Conservation (phyloP, 2,329 filamentous ascomycete species). For the Aspergillus flavus region DNA sequence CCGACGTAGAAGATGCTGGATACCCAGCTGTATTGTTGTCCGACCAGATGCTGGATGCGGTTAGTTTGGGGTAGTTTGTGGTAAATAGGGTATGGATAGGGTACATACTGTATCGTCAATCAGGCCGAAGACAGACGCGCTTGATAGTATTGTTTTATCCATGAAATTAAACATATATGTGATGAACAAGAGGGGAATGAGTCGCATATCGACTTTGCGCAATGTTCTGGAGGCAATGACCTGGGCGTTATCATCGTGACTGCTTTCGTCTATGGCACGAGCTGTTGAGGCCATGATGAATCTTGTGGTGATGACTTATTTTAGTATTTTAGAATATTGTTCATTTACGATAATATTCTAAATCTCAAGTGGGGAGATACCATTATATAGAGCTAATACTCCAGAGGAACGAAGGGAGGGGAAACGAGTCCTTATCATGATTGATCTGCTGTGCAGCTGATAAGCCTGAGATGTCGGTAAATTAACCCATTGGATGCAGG, state of each 20-base stretch:
- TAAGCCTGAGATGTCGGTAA: neutral
- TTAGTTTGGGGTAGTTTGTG: neutral
- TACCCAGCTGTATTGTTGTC: slow-evolving; percentile 56
- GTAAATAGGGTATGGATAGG: too few relatives aligned
- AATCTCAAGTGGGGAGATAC: neutral
- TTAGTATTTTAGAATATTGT: neutral
- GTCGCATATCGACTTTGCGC: slow-evolving; percentile 58
- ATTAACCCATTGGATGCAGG: neutral
- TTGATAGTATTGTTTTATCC: slow-evolving; percentile 62
- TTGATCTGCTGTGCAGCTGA: neutral
- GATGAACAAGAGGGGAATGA: slow-evolving; percentile 60
- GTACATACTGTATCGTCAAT: slow-evolving; percentile 44
- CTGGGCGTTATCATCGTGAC: slow-evolving; percentile 9
- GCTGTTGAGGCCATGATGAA: neutral
- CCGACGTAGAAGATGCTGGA: slow-evolving; percentile 58
- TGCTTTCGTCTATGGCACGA: neutral
- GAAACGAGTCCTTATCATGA: neutral
- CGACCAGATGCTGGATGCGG: slow-evolving; percentile 43
- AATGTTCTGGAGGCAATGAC: slow-evolving; percentile 39
- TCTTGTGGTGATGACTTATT: neutral
- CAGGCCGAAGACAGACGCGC: slow-evolving; percentile 60
- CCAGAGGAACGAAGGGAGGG: neutral
- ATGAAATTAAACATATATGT: slow-evolving; percentile 65
- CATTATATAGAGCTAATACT: neutral
- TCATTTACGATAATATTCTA: neutral